Evolutionary conservation across 2,329 filamentous ascomycete genomes (phyloP).

Genomic region (Ophiostoma pallidulum): DNA sequence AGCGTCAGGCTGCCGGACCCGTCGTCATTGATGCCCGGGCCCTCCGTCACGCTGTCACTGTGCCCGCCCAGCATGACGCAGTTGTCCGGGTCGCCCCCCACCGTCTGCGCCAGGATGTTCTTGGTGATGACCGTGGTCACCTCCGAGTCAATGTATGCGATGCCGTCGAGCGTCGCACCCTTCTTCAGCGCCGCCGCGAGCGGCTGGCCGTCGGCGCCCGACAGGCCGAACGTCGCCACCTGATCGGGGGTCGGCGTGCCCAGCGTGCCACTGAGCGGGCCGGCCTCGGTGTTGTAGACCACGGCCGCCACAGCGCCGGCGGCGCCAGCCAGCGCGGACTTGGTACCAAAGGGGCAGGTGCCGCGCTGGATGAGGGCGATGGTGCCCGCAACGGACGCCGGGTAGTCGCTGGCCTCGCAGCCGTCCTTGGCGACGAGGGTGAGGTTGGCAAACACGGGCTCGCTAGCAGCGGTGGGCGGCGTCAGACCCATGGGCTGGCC

Average conservation of each 20-base stretch:
- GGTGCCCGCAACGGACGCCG: slow-evolving; percentile 45
- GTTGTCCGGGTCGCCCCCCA: slow-evolving; percentile 49
- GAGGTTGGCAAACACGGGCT: slow-evolving; percentile 50
- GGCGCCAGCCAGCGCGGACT: slow-evolving; percentile 57
- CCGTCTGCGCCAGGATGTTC: slow-evolving; percentile 56
- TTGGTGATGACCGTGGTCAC: slow-evolving; percentile 44
- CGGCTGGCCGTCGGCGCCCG: slow-evolving; percentile 46
- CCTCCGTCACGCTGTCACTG: slow-evolving; percentile 52
- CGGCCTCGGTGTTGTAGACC: slow-evolving; percentile 64
- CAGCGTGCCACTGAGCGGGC: slow-evolving; percentile 56
- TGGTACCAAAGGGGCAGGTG: slow-evolving; percentile 60
- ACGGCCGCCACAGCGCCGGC: slow-evolving; percentile 63
- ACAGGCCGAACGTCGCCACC: slow-evolving; percentile 60
- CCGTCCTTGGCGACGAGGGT: slow-evolving; percentile 54
- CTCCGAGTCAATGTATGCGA: slow-evolving; percentile 50
- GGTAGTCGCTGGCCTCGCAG: slow-evolving; percentile 56
- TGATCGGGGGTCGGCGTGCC: slow-evolving; percentile 50
- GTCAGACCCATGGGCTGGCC: slow-evolving; percentile 55
- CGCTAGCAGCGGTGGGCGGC: slow-evolving; percentile 50
- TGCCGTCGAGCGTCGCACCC: slow-evolving; percentile 41
- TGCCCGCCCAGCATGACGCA: slow-evolving; percentile 58
- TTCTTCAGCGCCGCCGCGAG: slow-evolving; percentile 44
- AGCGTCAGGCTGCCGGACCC: slow-evolving; percentile 57
- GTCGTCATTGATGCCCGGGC: slow-evolving; percentile 70
- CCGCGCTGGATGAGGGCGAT: slow-evolving; percentile 66